Evolutionary conservation across 441 rosid species (phyloP), one percentile per base, ranked within the genome.

Genomic region (Biscutella laevigata): DNA sequence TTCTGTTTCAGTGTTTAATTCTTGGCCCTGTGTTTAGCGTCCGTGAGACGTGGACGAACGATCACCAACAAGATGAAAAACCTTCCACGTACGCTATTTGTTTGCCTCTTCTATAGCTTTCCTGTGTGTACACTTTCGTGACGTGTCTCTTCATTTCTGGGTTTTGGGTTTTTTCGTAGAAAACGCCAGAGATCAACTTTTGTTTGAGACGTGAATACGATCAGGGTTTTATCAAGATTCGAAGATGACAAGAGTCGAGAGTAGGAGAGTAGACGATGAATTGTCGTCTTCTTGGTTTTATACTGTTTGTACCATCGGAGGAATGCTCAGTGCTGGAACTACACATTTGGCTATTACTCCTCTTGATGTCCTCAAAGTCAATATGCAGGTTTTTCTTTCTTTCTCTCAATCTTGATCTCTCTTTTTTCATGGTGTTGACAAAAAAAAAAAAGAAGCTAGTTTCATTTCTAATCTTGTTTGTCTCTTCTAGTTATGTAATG

Each of bases 271-370:
- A 25, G 63, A 57, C 6, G 61, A 53, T 14, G 65, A 65, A 8
- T 50, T 75, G 24, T 44, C 47, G 6, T 49, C 58, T 51, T 61
- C 68, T 19, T 73, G 80, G 53, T 77, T 74, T 28, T 80, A 75
- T 36, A 49, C 76, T 9, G 55, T 85, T 30, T 85, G 90, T 25
- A 67, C 86, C 7, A 54, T 67, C 46, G 79, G 84, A 56, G 92
- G 92, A 21, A 84, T 82, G 92, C 76, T 87, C 60, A 80, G 92
- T 56, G 85, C 95, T 5, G 94, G 88, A 36, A 68, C 83, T 3
- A 68, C 86, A 13, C 95, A 82, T 69, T 69, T 82, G 9, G 88
- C 69, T 28, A 48, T 82, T 9, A 84, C 92, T 17, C 95, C 95
- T 64, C 82, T 84, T 32, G 89, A 84, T 65, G 89, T 87, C 44